Evolutionary conservation across 345 rosid genomes (phyloP), one percentile per base, ranked within the genome.

Genomic region (Boechera divaricarpa): DNA sequence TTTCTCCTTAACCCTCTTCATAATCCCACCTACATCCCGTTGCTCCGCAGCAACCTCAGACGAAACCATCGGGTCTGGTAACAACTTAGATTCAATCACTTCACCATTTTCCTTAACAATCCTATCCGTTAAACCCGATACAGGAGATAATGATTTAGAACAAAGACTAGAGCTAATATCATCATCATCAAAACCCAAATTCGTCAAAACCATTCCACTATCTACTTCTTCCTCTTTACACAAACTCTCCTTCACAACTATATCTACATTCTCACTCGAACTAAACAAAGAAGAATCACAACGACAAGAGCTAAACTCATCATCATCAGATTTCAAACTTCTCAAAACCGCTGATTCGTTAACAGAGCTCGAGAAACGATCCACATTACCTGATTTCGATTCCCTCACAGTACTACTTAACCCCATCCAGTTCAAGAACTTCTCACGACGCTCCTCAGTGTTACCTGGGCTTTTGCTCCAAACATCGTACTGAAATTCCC

Each of bases 381-480:
- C 73, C 41, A 72, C 81, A 72, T 78, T 71, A 71, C 59, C 38
- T 38, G 77, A 38, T 63, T 32, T 52, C 16, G 42, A 0, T 48
- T n/a, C 9, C 4, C 8, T 48, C 24, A 48, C 52, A 39, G 4
- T 16, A 16, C 10, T n/a, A n/a, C 10, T 10, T 1, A 70, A 73
- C 11, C 83, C 87, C 89, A 91, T 89, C 93, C 89, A 88, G 58
- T 79, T 75, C 29, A 90, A 72, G 74, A 90, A 90, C 80, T 76
- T 81, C 63, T 73, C 74, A 8, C 95, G 86, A 61, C 95, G 77
- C 72, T 90, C 88, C 65, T 62, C 76, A 4, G 86, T 85, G 79
- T 91, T 88, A 62, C 12, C 73, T 1, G 95, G 98, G 64, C 86
- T 86, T 45, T 60, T 76, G 73, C 77, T 76, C 98, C 98, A 93